Evolutionary conservation across 2,329 filamentous ascomycete species (phyloP).

Genomic region (Annulohypoxylon truncatum): DNA sequence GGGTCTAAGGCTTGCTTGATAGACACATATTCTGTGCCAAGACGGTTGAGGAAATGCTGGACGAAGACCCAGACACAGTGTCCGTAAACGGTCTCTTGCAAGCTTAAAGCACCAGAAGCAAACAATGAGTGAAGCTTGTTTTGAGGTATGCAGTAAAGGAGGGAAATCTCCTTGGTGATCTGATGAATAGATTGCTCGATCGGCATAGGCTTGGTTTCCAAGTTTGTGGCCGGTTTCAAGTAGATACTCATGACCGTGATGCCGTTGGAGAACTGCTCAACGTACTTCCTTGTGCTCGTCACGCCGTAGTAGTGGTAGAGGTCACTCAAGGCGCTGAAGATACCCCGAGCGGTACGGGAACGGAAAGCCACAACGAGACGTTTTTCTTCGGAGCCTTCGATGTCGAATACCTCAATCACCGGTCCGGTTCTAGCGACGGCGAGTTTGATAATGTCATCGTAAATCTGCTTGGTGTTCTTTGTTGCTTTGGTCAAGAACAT

Average conservation of each 20-base stretch:
- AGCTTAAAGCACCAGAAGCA: constrained; percentile 83
- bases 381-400: constrained; percentile 91
- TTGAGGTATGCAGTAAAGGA: constrained; percentile 97
- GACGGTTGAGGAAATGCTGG: constrained; percentile 95
- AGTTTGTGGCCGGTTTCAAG: constrained; percentile 76
- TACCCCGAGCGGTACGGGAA: constrained; percentile 87
- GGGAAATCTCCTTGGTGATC: constrained; percentile 97
- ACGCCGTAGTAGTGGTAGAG: constrained; percentile 99
- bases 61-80: constrained; percentile 98
- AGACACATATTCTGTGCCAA: constrained; percentile 91
- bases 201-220: constrained; percentile 72
- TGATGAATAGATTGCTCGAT: constrained; percentile 97
- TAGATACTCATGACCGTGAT: constrained; percentile 98
- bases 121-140: constrained; percentile 96
- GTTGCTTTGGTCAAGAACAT: constrained; percentile 97
- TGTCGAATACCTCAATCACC: constrained; percentile 97
- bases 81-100: constrained; percentile 97
- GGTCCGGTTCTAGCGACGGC: constrained; percentile 88
- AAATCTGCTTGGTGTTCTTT: constrained; percentile 93
- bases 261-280: constrained; percentile 98
- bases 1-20: constrained; percentile 82
- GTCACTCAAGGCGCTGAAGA: constrained; percentile 95
- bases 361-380: constrained; percentile 94
- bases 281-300: constrained; percentile 95
- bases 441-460: constrained; percentile 90